A percentile compares a stretch with the other conserved stretches of the same genome.
Conservation (phyloP, 139 green algal genomes). For the Choricystis sp. region DNA sequence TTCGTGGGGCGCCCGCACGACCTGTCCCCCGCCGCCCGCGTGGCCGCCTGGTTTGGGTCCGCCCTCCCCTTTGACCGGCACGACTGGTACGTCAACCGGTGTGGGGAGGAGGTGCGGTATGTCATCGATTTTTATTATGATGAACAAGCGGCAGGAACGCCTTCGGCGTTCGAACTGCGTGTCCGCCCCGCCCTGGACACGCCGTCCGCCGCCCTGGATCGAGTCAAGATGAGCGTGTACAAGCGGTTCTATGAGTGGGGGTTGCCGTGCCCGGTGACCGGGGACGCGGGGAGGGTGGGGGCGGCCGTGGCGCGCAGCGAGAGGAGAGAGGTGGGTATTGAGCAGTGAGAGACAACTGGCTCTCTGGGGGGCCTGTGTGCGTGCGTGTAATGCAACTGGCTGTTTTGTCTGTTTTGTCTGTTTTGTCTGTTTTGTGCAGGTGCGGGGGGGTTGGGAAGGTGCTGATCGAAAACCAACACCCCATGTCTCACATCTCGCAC, state of each 20-base stretch:
- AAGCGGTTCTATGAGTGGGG: slow-evolving; percentile 60
- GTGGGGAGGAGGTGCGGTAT: slow-evolving; percentile 74
- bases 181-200: slow-evolving; percentile 75
- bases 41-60: slow-evolving; percentile 39
- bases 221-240: slow-evolving; percentile 82
- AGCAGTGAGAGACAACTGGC: too few relatives aligned
- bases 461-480: too few relatives aligned
- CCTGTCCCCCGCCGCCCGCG: slow-evolving; percentile 56
- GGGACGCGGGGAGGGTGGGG: too few relatives aligned
- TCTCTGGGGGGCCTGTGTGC: too few relatives aligned
- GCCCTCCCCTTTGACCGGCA: slow-evolving; percentile 81
- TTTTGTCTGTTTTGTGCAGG: too few relatives aligned
- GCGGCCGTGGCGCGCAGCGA: too few relatives aligned
- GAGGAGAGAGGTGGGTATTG: too few relatives aligned
- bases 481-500: too few relatives aligned
- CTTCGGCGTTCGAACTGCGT: slow-evolving; percentile 64
- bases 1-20: slow-evolving; percentile 77
- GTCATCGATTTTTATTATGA: slow-evolving; percentile 97
- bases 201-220: slow-evolving; percentile 43
- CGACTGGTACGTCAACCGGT: slow-evolving; percentile 79
- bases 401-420: too few relatives aligned
- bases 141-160: slow-evolving; percentile 32
- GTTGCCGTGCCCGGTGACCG: slow-evolving; percentile 78
- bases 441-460: too few relatives aligned
- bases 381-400: too few relatives aligned